Conservation (phyloP, 2,329 filamentous ascomycete species). For the Hawksworthiomyces lignivorus region DNA sequence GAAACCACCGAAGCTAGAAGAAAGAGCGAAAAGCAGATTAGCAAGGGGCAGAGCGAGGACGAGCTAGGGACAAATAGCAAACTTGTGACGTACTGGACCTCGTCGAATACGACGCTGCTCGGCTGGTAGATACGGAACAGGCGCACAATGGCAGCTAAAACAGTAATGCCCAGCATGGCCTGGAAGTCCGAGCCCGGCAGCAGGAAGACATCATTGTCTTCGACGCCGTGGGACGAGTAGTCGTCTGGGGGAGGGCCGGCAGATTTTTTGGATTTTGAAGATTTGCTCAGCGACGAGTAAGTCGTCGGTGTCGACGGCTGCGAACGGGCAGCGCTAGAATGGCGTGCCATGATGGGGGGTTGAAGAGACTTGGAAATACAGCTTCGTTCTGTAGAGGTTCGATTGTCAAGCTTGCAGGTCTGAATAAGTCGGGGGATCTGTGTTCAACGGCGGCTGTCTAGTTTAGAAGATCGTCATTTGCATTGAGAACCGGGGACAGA, state of each 20-base stretch:
- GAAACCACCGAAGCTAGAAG: conserved; percentile 86
- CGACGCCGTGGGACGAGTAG: conserved; percentile 71
- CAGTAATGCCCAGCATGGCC: conserved; percentile 62
- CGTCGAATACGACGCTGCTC: conserved; percentile 94
- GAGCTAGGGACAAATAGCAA: conserved; percentile 8
- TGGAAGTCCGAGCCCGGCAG: conserved; percentile 80
- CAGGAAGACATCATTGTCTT: conserved; percentile 86
- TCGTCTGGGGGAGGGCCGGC: conserved; percentile 31
- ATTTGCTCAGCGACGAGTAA: conserved; percentile 15
- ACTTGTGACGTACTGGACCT: conserved; percentile 75
- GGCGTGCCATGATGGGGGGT: conserved; percentile 11
- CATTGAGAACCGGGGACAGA: no score
- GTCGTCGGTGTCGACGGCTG: conserved; percentile 8
- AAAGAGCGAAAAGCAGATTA: background rate
- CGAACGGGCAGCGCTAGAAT: conserved; percentile 8
- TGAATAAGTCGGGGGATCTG: background rate
- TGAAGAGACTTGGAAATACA: background rate
- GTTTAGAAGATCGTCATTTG: conserved; percentile 1
- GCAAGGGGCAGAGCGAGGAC: conserved; percentile 9
- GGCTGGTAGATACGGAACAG: conserved; percentile 96
- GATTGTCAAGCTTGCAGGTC: conserved; percentile 1
- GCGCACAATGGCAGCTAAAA: conserved; percentile 71
- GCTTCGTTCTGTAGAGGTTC: no score
- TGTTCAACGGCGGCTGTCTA: background rate
- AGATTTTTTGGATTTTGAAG: conserved; percentile 7